These are phyloP conservation scores for Melampsora americana DNA, from an alignment of 1,284 basidiomycete species.

Conservation along the genomic window DNA sequence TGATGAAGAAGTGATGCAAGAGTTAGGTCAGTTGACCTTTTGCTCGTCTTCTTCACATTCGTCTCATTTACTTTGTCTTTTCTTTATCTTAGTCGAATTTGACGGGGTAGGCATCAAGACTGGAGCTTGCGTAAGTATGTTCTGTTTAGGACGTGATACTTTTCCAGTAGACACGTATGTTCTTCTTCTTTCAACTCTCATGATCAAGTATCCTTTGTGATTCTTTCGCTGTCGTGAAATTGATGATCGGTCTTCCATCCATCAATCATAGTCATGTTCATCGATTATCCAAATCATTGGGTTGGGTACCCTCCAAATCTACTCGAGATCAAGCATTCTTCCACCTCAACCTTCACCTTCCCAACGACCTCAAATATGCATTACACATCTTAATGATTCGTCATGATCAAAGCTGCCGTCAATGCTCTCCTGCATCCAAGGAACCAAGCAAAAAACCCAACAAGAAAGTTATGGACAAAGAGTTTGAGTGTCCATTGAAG, in stretches of 20 bases:
- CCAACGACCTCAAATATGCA: conserved; percentile 66
- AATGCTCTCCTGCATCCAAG: conserved; percentile 49
- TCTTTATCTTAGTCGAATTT: conserved; percentile 60
- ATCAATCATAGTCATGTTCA: conserved; percentile 59
- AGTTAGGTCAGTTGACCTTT: conserved; percentile 47
- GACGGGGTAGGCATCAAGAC: conserved; percentile 74
- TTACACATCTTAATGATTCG: conserved; percentile 69
- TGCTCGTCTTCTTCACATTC: conserved; percentile 9
- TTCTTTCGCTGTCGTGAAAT: not conserved
- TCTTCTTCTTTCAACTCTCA: not conserved
- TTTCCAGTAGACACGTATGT: conserved; percentile 70
- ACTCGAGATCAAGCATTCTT: conserved; percentile 65
- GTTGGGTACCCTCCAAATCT: conserved; percentile 67
- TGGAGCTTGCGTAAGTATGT: conserved; percentile 71
- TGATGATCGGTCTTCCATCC: not conserved
- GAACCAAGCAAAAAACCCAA: too few species aligned
- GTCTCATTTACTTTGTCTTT: not conserved
- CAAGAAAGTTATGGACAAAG: too few species aligned
- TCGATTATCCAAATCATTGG: conserved; percentile 64
- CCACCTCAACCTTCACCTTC: conserved; percentile 66
- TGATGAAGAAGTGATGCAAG: conserved; percentile 67
- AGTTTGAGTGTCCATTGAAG: too few species aligned
- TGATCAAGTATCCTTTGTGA: not conserved
- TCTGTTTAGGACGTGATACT: conserved; percentile 67
- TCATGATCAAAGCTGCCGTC: conserved; percentile 58